Conservation (phyloP, 2,329 filamentous ascomycete genomes). For the Ophiosphaerella herpotricha region DNA sequence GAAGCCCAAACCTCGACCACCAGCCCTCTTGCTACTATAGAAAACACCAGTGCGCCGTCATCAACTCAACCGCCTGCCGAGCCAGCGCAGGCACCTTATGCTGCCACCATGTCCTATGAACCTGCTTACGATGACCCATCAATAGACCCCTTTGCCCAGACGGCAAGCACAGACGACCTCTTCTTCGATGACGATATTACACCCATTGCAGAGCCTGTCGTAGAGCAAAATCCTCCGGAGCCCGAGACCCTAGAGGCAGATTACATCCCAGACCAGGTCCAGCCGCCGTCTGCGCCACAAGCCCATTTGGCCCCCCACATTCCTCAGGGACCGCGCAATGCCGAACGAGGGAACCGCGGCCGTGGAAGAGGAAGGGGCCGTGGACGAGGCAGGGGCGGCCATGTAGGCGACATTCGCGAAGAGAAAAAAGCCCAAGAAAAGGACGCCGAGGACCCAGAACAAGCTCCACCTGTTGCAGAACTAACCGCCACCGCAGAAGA, state of each 20-base stretch:
- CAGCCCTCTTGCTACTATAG: slow-evolving; percentile 2
- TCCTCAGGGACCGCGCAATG: slow-evolving; percentile 34
- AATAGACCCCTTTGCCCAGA: slow-evolving; percentile 54
- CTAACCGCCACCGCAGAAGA: slow-evolving; percentile 10
- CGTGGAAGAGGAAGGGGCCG: slow-evolving; percentile 32
- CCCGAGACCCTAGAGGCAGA: slow-evolving; percentile 23
- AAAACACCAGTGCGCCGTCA: slow-evolving; percentile 2
- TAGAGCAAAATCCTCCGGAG: slow-evolving; percentile 37
- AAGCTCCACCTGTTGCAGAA: slow-evolving; percentile 15
- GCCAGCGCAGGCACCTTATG: slow-evolving; percentile 15
- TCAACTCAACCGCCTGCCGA: slow-evolving; percentile 6
- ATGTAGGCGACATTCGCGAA: slow-evolving; percentile 20
- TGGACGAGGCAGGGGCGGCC: slow-evolving; percentile 25
- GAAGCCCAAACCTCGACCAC: background rate
- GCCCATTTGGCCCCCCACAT: slow-evolving; percentile 25
- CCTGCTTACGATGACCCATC: slow-evolving; percentile 34
- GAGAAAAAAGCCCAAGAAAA: slow-evolving; percentile 11
- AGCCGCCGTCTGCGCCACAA: slow-evolving; percentile 25
- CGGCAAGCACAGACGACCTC: slow-evolving; percentile 56
- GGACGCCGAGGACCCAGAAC: slow-evolving; percentile 25
- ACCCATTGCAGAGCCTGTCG: slow-evolving; percentile 50
- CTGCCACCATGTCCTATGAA: slow-evolving; percentile 30
- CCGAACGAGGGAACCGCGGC: slow-evolving; percentile 33
- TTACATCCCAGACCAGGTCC: slow-evolving; percentile 21
- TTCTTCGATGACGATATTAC: slow-evolving; percentile 59